Evolutionary conservation across 1,284 basidiomycete genomes (phyloP).

Genomic region (Tylopilus sp.): DNA sequence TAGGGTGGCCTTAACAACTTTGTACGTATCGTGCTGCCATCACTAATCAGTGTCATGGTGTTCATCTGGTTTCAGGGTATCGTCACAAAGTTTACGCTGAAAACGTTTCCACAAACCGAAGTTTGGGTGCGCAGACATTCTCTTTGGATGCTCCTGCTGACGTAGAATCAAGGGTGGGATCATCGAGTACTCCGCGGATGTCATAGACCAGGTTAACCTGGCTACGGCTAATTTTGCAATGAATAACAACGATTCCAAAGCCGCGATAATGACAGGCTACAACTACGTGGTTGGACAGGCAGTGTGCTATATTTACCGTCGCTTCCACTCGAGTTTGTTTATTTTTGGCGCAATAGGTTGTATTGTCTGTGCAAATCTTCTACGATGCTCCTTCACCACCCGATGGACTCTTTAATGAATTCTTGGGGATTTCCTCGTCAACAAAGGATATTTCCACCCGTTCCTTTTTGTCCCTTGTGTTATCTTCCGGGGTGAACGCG

Average conservation of each 20-base stretch:
- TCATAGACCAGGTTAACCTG: conserved; percentile 17
- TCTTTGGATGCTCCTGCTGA: neutral
- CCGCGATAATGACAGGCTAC: conserved; percentile 57
- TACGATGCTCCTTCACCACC: conserved; percentile 64
- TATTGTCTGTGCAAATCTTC: conserved; percentile 53
- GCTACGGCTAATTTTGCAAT: conserved; percentile 39
- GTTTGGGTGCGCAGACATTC: conserved; percentile 60
- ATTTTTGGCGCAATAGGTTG: conserved; percentile 38
- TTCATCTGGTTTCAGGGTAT: conserved; percentile 55
- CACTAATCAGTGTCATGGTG: neutral
- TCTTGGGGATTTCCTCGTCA: conserved; percentile 45
- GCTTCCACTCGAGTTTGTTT: neutral
- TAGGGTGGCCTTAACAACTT: conserved; percentile 72
- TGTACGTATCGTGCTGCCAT: conserved; percentile 44
- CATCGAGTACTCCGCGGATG: conserved; percentile 49
- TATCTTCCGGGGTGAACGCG: conserved; percentile 10
- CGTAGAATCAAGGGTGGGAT: conserved; percentile 58
- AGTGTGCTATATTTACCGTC: neutral
- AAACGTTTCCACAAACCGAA: conserved; percentile 61
- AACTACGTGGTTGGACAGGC: conserved; percentile 46
- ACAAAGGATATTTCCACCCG: conserved; percentile 45
- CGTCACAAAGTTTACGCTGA: conserved; percentile 66
- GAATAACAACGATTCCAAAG: conserved; percentile 63
- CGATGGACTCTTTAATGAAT: conserved; percentile 58
- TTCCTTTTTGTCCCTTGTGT: conserved; percentile 43